A percentile compares a stretch with the other conserved stretches of the same genome.
Conservation (phyloP, 2,329 filamentous ascomycete genomes). For the Torrubiella hemipterigena region DNA sequence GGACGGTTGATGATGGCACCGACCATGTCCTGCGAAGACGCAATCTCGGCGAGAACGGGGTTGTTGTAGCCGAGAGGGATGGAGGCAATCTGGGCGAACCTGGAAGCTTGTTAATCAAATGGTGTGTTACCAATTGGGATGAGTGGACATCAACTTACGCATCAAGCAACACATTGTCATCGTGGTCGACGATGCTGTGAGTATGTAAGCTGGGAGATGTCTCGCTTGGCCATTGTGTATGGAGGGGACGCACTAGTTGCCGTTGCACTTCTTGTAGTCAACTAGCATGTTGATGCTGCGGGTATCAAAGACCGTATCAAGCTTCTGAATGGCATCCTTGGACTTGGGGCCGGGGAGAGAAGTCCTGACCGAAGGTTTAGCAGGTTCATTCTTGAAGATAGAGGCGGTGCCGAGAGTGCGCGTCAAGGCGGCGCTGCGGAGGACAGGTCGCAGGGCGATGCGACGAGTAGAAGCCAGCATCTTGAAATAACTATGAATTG, state of each 20-base stretch:
- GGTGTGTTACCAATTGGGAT: background rate
- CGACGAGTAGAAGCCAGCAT: too few relatives aligned
- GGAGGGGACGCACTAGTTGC: conserved; percentile 63
- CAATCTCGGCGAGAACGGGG: conserved; percentile 56
- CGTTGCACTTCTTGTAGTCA: conserved; percentile 61
- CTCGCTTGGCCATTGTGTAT: too few relatives aligned
- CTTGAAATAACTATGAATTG: too few relatives aligned
- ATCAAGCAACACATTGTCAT: conserved; percentile 60
- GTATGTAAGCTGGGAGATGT: too few relatives aligned
- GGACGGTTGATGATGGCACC: conserved; percentile 77
- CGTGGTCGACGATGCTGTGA: conserved; percentile 48
- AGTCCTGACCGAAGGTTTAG: conserved; percentile 39
- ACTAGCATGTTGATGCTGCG: conserved; percentile 74
- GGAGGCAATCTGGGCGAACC: conserved; percentile 84
- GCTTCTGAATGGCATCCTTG: conserved; percentile 54
- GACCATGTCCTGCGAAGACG: conserved; percentile 66
- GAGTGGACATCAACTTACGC: conserved; percentile 35
- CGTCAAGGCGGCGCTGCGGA: too few relatives aligned
- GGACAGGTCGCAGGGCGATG: too few relatives aligned
- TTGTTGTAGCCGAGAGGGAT: conserved; percentile 94
- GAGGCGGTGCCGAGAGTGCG: conserved; percentile 16
- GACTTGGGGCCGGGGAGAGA: conserved; percentile 67
- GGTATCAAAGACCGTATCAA: conserved; percentile 74
- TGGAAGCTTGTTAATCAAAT: conserved; percentile 15
- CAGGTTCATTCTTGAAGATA: conserved; percentile 37